Evolutionary conservation across 768 basidiomycete species (phyloP), one percentile per base, ranked within the genome.

Genomic region (Pilatotrama ljubarskyi): DNA sequence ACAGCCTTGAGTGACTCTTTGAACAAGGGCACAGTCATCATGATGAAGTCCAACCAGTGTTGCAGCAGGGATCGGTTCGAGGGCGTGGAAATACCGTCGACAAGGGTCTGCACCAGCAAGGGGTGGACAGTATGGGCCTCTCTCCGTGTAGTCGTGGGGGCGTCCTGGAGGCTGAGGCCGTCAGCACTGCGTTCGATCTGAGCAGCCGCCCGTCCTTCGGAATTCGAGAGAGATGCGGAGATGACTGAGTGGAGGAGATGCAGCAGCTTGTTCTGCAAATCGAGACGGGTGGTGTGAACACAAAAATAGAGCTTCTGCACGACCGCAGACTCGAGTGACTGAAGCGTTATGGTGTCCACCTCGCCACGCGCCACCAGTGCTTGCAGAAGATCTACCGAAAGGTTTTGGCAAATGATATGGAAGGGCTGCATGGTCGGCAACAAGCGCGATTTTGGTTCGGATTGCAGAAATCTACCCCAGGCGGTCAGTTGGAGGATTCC

Each of bases 1-100:
- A 87, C 80, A 10, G 81, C 77, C 51, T 87, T 84, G 1, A 92
- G 76, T 2, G 83, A 77, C 18, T 86, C 86, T 58, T 90, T 88
- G 69, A 94, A 91, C 65, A 93, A 91, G 4, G 93, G 87, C 17
- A 95, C 76, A 0, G 93, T 91, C 86, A 92, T 91, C 54, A 96
- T 81, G 59, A 98, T 81, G 71, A 99, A 98, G 70, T 98, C 96
- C 25, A 98, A 80, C 96, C 96, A 98, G 66, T 97, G 93, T 68
- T 97, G 95, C 29, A 96, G 72, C 24, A 96, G 82, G 1, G 93
- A 81, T 26, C 87, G 84, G 73, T 96, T 97, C 29, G 81, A 73
- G 10, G 80, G 75, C 5, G 78, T 71, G 11, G 86, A 77, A 47
- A 98, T 84, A 2, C 92, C 96, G 68, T 96, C 92, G 17, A 89